Evolutionary conservation across 139 green algal species (phyloP).

Genomic region (Tetraselmis chui): DNA sequence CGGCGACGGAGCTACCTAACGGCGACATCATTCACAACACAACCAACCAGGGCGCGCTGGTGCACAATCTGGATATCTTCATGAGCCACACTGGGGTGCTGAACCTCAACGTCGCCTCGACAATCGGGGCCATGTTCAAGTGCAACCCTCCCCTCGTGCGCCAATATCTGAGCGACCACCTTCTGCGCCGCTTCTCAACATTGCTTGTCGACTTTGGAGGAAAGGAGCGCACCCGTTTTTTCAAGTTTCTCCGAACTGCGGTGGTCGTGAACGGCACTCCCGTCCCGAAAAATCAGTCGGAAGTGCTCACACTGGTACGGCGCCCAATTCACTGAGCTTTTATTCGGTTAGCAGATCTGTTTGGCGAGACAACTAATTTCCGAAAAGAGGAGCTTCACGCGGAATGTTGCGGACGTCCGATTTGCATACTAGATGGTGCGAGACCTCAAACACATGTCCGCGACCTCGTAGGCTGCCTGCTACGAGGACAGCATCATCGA

Average conservation of each 20-base stretch:
- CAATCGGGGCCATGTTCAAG: conserved; percentile 17
- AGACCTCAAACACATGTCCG: too few relatives aligned
- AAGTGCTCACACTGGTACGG: conserved; percentile 16
- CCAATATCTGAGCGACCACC: conserved; percentile 3
- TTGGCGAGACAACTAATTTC: too few relatives aligned
- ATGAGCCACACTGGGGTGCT: not conserved
- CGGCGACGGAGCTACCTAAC: too few relatives aligned
- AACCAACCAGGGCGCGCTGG: conserved; percentile 1
- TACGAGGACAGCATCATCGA: conserved; percentile 9
- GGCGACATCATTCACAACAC: not conserved
- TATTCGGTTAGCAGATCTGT: too few relatives aligned
- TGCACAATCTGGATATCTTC: not conserved
- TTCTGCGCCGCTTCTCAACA: conserved; percentile 13
- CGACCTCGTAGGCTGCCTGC: too few relatives aligned
- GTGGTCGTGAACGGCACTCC: conserved; percentile 21
- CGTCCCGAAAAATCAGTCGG: conserved; percentile 24
- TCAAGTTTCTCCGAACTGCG: conserved; percentile 12
- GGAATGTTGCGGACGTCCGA: too few relatives aligned
- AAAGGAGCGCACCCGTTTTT: conserved; percentile 18
- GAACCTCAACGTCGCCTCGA: conserved; percentile 11
- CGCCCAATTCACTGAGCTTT: too few relatives aligned
- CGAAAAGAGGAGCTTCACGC: too few relatives aligned
- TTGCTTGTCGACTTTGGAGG: conserved; percentile 19
- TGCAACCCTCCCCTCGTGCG: conserved; percentile 7
- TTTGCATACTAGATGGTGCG: too few relatives aligned